Evolutionary conservation across 202 grass and related monocot species (phyloP).

Genomic region (Digitaria exilis): DNA sequence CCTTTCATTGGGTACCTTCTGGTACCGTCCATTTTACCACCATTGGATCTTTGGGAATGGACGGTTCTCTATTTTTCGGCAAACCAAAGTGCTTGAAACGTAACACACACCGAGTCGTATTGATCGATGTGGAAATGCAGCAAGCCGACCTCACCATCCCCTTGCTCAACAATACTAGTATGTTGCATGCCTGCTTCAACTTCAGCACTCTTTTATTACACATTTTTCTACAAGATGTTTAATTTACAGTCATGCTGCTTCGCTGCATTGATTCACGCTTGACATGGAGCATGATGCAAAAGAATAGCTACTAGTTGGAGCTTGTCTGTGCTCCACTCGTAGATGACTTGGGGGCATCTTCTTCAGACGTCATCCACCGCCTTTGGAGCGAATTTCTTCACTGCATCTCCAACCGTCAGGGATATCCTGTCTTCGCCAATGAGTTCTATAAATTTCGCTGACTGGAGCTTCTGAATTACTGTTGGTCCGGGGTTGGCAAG

Average conservation of each 20-base stretch:
- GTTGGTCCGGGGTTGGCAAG: conserved; percentile 67
- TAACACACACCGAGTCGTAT: background rate
- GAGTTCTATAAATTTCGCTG: conserved; percentile 54
- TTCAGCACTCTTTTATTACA: background rate
- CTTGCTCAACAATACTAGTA: background rate
- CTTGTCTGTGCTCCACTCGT: background rate
- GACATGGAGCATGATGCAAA: background rate
- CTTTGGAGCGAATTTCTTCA: conserved; percentile 58
- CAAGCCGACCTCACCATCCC: background rate
- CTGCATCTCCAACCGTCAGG: conserved; percentile 61
- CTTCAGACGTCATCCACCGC: conserved; percentile 45
- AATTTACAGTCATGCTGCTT: background rate
- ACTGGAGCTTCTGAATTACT: conserved; percentile 71
- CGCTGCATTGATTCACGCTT: background rate
- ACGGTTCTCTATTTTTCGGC: too few relatives aligned
- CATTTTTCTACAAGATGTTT: background rate
- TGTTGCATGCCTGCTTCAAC: background rate
- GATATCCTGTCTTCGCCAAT: conserved; percentile 70
- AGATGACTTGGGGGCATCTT: background rate
- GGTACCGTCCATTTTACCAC: too few relatives aligned
- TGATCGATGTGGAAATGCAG: background rate
- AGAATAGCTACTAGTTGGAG: background rate
- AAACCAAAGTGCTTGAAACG: background rate
- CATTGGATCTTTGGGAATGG: too few relatives aligned
- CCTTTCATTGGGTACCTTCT: too few relatives aligned